Base-by-base conservation (phyloP, 257 asterid species). In the Sherardia arvensis region DNA sequence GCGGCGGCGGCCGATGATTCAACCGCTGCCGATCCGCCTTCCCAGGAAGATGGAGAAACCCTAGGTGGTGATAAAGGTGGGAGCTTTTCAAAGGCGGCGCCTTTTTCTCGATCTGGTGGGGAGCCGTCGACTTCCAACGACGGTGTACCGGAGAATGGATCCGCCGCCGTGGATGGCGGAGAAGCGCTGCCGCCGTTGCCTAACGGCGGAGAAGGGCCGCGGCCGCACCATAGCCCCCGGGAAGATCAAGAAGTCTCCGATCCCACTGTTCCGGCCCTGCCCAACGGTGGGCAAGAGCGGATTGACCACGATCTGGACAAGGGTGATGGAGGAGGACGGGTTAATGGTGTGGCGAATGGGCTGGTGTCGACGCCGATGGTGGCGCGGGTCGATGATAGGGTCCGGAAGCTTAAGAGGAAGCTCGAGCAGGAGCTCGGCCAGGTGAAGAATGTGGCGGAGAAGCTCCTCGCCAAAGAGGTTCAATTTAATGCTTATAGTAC, bases 401-500 rank as follows among this genome's bases (percentile, higher is more conserved):
- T 88, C 68, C 82, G 77, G 79, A 85, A 79, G 49, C 84, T 91
- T 69, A 73, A 65, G 68, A 60, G 66, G 77, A 79, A 74, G 73
- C 69, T 91, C 22, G 87, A 83, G 77, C 58, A 32, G 8, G 89
- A 88, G 70, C 91, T 91, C 29, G 86, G 69, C 65, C 86, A 53
- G 69, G 87, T 91, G 65, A 79, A 88, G 81, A 71, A 66, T 66
- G 53, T 75, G 66, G 59, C 61, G 61, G 71, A 73, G 70, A 77
- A 73, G 78, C 69, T 88, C 7, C 87, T 85, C 61, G 74, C 86
- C 28, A 86, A 78, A 73, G 87, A 83, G 80, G 76, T 70, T 74
- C 87, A 81, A 74, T 70, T 83, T 65, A 53, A 81, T 68, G 62
- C 80, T 12, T 73, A 66, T 72, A 77, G 69, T 73, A 71, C 76